phyloP scores from a whole-genome alignment of 2,329 filamentous ascomycete genomes.

The Apiospora aurea region DNA sequence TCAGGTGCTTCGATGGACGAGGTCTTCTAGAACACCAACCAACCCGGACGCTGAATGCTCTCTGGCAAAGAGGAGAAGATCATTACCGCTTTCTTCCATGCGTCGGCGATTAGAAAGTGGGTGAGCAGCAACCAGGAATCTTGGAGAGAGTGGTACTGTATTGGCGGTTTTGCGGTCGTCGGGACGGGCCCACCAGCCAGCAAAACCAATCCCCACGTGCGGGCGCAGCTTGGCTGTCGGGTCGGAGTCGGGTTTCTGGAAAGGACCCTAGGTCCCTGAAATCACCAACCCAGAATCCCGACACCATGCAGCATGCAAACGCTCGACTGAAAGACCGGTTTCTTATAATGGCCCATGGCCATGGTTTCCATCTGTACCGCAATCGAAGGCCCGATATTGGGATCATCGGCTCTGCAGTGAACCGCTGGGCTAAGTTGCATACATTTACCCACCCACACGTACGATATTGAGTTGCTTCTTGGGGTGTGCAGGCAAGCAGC shows the following conservation, averaged over 20 bases:
- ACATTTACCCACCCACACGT: neutral
- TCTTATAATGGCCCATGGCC: neutral
- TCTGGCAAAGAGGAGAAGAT: neutral
- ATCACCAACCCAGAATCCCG: neutral
- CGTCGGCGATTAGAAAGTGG: too few species aligned
- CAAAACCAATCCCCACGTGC: conserved; percentile 7
- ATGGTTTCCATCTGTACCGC: neutral
- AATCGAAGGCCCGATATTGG: neutral
- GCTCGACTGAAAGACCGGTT: neutral
- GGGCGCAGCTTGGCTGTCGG: neutral
- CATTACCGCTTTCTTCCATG: neutral
- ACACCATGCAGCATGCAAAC: neutral
- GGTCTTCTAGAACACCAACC: neutral
- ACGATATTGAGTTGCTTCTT: neutral
- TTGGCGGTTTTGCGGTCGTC: neutral
- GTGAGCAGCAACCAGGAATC: neutral
- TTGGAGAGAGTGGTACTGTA: neutral
- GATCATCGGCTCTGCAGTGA: neutral
- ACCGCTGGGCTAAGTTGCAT: neutral
- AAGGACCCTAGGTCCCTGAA: neutral
- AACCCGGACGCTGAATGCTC: neutral
- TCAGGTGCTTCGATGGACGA: neutral
- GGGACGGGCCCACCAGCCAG: neutral
- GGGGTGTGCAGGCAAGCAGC: neutral
- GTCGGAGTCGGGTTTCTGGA: neutral